A percentile compares a stretch with the other conserved stretches of the same genome.
phyloP scores from a whole-genome alignment of 108 stramenopile species.

The Epithemia pelagica region DNA sequence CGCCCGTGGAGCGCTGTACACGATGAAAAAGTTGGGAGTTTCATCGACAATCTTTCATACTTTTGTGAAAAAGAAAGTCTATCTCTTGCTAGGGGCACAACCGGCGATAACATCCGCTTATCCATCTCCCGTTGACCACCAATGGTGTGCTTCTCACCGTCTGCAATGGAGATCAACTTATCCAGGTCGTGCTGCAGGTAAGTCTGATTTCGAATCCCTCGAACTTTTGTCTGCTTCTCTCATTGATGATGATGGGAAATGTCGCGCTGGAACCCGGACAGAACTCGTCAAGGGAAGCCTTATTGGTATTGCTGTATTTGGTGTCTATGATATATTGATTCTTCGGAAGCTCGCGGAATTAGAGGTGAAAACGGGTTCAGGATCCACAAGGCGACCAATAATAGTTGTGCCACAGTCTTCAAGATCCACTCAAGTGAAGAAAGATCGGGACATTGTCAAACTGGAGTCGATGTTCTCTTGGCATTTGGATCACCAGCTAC shows the following conservation, averaged over 20 bases:
- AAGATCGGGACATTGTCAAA: background rate
- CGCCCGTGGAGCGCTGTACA: background rate
- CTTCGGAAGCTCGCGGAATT: background rate
- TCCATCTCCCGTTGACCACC: background rate
- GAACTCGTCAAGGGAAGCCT: slow-evolving; percentile 1
- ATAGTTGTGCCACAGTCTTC: too few species aligned
- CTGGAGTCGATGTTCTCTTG: background rate
- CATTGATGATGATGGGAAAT: background rate
- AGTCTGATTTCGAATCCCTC: background rate
- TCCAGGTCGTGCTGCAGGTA: background rate
- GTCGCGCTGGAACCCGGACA: too few species aligned
- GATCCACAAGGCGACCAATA: too few species aligned
- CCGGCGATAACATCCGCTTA: background rate
- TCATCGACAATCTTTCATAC: background rate
- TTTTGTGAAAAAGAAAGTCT: background rate
- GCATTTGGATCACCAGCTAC: background rate
- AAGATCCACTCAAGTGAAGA: background rate
- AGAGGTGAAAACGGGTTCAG: background rate
- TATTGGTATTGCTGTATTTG: slow-evolving; percentile 2
- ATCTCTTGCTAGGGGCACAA: background rate
- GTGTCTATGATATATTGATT: slow-evolving; percentile 3
- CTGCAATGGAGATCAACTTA: background rate
- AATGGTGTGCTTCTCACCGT: background rate
- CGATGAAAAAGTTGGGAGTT: background rate
- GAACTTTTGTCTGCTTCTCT: too few species aligned